A percentile compares a stretch with the other conserved stretches of the same genome.
These are phyloP conservation scores for Phalaenopsis equestris DNA, from an alignment of 106 monocot species.

Conservation along the genomic window DNA sequence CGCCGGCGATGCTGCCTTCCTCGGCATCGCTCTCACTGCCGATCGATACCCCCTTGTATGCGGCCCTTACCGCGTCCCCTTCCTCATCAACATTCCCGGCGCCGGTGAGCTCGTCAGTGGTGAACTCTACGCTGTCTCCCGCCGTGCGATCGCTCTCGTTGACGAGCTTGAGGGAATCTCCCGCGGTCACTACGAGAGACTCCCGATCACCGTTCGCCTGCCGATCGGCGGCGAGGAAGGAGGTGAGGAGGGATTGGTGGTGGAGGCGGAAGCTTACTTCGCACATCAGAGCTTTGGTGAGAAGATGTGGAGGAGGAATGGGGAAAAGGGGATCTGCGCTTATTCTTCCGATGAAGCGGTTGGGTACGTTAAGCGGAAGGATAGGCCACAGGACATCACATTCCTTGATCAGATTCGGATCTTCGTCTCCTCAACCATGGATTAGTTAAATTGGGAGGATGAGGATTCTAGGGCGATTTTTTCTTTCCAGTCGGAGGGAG, in stretches of 20 bases:
- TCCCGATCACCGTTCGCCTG: constrained; percentile 18
- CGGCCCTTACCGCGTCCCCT: constrained; percentile 86
- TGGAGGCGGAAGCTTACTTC: constrained; percentile 61
- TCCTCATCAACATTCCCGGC: constrained; percentile 78
- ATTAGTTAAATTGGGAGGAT: not conserved
- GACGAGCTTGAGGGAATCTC: constrained; percentile 71
- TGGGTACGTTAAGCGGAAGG: constrained; percentile 68
- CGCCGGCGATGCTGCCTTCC: constrained; percentile 48
- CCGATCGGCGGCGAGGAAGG: not conserved
- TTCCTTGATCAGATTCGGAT: constrained; percentile 78
- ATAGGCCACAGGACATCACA: constrained; percentile 54
- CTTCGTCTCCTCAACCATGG: constrained; percentile 23
- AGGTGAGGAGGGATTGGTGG: constrained; percentile 7
- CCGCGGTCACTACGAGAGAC: constrained; percentile 71
- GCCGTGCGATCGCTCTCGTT: constrained; percentile 28
- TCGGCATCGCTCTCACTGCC: constrained; percentile 38
- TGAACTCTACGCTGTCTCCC: constrained; percentile 61
- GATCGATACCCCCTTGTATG: constrained; percentile 57
- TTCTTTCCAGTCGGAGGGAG: not conserved
- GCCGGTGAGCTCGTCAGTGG: constrained; percentile 39
- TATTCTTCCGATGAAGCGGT: constrained; percentile 50
- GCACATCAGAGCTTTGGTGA: constrained; percentile 57
- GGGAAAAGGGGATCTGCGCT: constrained; percentile 39
- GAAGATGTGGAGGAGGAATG: constrained; percentile 51
- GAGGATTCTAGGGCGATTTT: not conserved